A percentile compares a stretch with the other conserved stretches of the same genome.
phyloP scores from a whole-genome alignment of 208 protist species.

The Giardia duodenalis region DNA sequence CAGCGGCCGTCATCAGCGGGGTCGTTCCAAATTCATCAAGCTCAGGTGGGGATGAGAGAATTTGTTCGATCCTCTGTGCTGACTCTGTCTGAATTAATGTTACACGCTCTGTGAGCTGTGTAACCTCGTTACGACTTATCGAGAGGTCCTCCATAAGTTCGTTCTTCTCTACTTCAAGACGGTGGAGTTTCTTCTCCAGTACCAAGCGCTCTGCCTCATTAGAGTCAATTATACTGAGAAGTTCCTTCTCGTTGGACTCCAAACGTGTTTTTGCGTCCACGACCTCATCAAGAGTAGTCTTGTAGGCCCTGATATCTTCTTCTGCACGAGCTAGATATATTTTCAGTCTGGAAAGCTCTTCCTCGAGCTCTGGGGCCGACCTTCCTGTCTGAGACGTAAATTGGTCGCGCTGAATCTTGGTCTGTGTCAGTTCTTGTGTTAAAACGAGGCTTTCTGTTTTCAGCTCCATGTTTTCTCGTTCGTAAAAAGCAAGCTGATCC shows the following conservation, averaged over 20 bases:
- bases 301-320: neutral
- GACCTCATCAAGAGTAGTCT: neutral
- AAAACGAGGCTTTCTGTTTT: neutral
- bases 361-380: neutral
- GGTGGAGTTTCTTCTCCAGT: neutral
- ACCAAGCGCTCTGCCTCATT: neutral
- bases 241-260: neutral
- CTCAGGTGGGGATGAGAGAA: neutral
- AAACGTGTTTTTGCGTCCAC: neutral
- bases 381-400: neutral
- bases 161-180: neutral
- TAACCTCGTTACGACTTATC: neutral
- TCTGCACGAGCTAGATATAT: neutral
- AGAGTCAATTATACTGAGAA: neutral
- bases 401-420: neutral
- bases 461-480: neutral
- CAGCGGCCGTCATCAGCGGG: neutral
- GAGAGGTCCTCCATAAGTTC: neutral
- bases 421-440: neutral
- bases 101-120: neutral
- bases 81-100: neutral
- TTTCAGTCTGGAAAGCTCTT: neutral
- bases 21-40: neutral
- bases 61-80: neutral
- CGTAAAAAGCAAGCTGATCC: neutral